Evolutionary conservation across 768 basidiomycete genomes (phyloP), one percentile per base, ranked within the genome.

Genomic region (Cystobasidium ongulense): DNA sequence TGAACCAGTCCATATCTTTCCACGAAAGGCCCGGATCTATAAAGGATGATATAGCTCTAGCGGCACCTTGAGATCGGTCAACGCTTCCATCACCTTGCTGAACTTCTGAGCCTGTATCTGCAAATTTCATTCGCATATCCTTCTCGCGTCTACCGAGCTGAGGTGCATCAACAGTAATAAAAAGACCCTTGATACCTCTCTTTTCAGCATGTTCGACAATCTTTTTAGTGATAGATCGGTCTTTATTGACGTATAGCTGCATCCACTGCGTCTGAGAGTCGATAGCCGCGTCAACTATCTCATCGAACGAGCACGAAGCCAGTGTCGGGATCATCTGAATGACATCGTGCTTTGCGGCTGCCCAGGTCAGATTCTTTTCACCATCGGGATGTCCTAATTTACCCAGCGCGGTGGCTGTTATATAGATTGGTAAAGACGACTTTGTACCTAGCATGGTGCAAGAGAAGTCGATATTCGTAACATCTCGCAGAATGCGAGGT

Each of bases 101-200:
- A 8, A 83, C 84, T 43, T 83, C 79, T 17, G 84, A 82, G 1
- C 87, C 88, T 29, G 88, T 89, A 1, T 89, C 92, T 43, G 90
- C 91, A 75, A 97, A 97, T 80, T 92, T 95, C 87, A 90, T 90
- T 29, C 95, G 85, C 93, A 98, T 97, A 79, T 98, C 95, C 87
- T 86, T 80, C 81, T 95, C 93, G 74, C 94, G 86, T 15, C 93
- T 86, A 53, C 95, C 95, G 11, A 98, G 87, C 77, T 96, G 93
- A 5, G 95, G 95, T 0, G 95, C 95, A 82, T 98, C 95, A 31
- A 98, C 95, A 0, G 95, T 72, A 43, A 75, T 66, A 38, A 72
- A 72, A 29, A 73, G 53, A 1, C 86, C 95, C 80, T 92, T 94
- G 79, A 99, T 86, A 1, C 95, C 95, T 31, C 92, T 87, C 75